A percentile compares a stretch with the other conserved stretches of the same genome.
Evolutionary conservation across 1,139 yeast species (phyloP).

Genomic region (Yamadazyma triangularis): DNA sequence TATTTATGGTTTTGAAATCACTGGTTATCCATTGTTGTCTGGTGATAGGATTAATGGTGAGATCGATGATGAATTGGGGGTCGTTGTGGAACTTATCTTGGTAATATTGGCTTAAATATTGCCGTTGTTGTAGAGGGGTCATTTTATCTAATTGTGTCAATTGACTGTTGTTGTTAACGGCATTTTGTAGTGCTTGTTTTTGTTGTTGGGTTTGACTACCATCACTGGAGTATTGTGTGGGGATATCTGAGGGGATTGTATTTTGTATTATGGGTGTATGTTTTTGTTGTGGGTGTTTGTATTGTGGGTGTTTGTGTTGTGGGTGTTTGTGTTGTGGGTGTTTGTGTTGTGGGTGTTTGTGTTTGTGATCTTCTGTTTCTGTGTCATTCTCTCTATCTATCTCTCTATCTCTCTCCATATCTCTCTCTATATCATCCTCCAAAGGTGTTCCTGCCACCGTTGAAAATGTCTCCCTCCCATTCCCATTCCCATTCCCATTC

Average conservation of each 20-base stretch:
- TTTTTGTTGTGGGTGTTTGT: too few species aligned
- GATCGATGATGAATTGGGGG: conserved; percentile 19
- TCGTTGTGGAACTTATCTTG: conserved; percentile 16
- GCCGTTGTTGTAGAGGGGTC: conserved; percentile 28
- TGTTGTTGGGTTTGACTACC: conserved; percentile 1
- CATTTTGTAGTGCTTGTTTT: too few species aligned
- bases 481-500: neutral
- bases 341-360: neutral
- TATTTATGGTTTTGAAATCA: conserved; percentile 33
- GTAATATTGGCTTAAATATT: conserved; percentile 24
- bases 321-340: neutral
- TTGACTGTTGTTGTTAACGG: too few species aligned
- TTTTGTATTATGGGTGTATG: too few species aligned
- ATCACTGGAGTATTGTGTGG: conserved; percentile 13
- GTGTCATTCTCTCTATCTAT: neutral
- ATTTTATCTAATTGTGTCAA: too few species aligned
- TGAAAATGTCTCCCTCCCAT: neutral
- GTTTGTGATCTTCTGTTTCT: neutral
- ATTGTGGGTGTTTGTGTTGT: conserved; percentile 1
- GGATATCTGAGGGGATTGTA: conserved; percentile 5
- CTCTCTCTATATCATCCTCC: neutral
- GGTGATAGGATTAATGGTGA: conserved; percentile 24
- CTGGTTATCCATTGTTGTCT: conserved; percentile 35
- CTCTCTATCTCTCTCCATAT: neutral
- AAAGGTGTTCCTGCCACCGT: neutral